phyloP scores from a whole-genome alignment of 768 basidiomycete species.

The Boletus rex-veris region DNA sequence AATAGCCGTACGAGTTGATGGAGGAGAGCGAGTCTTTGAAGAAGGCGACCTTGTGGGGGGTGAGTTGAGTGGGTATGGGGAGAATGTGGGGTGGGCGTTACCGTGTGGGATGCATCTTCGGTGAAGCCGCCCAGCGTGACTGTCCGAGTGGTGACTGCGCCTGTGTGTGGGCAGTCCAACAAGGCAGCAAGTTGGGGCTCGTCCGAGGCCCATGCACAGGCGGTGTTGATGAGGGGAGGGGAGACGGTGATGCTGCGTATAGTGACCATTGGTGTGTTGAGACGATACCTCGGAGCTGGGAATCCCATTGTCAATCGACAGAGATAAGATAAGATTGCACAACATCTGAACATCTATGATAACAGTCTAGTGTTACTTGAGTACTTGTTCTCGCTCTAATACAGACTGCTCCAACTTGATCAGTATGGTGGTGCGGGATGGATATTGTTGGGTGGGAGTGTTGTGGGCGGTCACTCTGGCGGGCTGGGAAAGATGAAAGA shows the following conservation, averaged over 20 bases:
- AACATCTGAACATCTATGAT: neutral
- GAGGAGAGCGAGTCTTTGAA: conserved; percentile 50
- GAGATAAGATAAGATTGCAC: conserved; percentile 18
- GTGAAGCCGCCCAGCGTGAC: conserved; percentile 65
- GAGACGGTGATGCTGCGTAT: conserved; percentile 54
- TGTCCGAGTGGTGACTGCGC: conserved; percentile 80
- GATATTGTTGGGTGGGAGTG: conserved; percentile 77
- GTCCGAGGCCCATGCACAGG: conserved; percentile 80
- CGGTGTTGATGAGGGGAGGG: conserved; percentile 72
- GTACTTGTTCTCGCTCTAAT: conserved; percentile 87
- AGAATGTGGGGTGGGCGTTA: conserved; percentile 19
- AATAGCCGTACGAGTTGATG: conserved; percentile 86
- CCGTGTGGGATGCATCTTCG: conserved; percentile 63
- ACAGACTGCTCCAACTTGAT: conserved; percentile 95
- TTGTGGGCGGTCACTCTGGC: conserved; percentile 95
- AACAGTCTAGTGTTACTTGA: conserved; percentile 50
- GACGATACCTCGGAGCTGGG: too few relatives aligned
- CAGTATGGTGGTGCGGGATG: conserved; percentile 89
- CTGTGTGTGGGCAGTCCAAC: conserved; percentile 64
- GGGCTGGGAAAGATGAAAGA: conserved; percentile 52
- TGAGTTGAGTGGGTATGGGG: neutral
- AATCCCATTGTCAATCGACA: too few relatives aligned
- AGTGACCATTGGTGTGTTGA: conserved; percentile 43
- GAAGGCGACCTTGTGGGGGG: conserved; percentile 57
- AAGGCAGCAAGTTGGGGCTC: conserved; percentile 59